Evolutionary conservation across 148 eudicot species (phyloP), one percentile per base, ranked within the genome.

Genomic region (Silene uniflora): DNA sequence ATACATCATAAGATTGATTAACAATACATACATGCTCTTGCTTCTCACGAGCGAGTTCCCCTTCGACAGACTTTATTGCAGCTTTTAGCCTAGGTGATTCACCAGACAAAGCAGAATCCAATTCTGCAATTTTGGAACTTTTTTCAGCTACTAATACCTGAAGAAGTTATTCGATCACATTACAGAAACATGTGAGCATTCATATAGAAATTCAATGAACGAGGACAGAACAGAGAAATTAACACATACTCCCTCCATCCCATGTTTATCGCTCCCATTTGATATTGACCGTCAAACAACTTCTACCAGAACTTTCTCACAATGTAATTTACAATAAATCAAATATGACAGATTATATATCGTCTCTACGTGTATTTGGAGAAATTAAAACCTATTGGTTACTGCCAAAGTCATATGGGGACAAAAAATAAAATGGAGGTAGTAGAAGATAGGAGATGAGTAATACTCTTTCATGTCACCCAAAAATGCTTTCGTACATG

Each of bases 101-200:
- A 72, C 99, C 99, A 76, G 91, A 91, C 47, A 88, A 88, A 80
- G 98, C 97, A 62, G 98, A 96, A 81, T 96, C 99, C 91, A 96
- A 87, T 86, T 96, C 97, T 81, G 99, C 98, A 78, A 96, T 86
- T 80, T 89, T 88, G 71, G 97, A 87, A 76, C 92, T 98, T 75
- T 85, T 91, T 76, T 91, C 98, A 61, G 91, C 94, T 80, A 96
- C 81, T 62, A 86, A 22, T 61, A 82, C 92, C 99, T 96, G 87
- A 35, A 77, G 62, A 62, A 68, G 69, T 74, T 32, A 27, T 12
- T 60, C 75, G 67, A 71, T n/a, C 17, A 22, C 55, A 77, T 67
- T 42, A 61, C 24, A 73, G 49, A 47, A 32, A 60, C 56, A 21
- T 16, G 69, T 63, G 46, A 23, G 73, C 67, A 7, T 64, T 47